These are phyloP conservation scores for Fomitopsis serialis DNA, from an alignment of 768 basidiomycete genomes.

Conservation along the genomic window DNA sequence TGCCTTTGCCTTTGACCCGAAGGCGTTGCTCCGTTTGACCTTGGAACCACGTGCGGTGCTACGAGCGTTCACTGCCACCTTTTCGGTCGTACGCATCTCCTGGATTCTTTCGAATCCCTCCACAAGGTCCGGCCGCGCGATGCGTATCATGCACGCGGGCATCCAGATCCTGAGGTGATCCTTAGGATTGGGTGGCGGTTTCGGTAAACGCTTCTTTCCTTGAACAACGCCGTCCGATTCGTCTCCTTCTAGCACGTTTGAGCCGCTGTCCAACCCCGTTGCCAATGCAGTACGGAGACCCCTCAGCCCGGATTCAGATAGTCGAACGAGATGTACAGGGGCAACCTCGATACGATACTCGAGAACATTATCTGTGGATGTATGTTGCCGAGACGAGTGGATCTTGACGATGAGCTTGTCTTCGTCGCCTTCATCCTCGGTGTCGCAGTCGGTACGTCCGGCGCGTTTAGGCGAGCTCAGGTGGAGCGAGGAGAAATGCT, in stretches of 20 bases:
- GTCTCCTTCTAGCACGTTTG: conserved; percentile 41
- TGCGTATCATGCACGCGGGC: conserved; percentile 70
- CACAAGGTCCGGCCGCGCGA: conserved; percentile 63
- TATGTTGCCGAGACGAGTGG: conserved; percentile 58
- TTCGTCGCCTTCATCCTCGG: conserved; percentile 29
- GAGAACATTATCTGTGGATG: conserved; percentile 61
- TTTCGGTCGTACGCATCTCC: conserved; percentile 45
- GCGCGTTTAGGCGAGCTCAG: conserved; percentile 20
- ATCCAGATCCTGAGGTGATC: conserved; percentile 70
- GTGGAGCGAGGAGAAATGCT: conserved; percentile 47
- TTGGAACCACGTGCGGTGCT: background rate
- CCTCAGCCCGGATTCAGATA: conserved; percentile 61
- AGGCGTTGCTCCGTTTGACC: background rate
- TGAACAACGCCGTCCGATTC: conserved; percentile 47
- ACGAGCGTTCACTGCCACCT: conserved; percentile 37
- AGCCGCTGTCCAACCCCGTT: conserved; percentile 17
- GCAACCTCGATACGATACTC: conserved; percentile 81
- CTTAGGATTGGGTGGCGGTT: conserved; percentile 44
- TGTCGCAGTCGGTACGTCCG: conserved; percentile 6
- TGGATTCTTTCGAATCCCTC: conserved; percentile 49
- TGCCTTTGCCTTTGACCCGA: background rate
- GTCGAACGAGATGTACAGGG: conserved; percentile 57
- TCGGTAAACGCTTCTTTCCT: conserved; percentile 32
- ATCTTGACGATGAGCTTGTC: conserved; percentile 57
- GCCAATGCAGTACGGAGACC: conserved; percentile 43